Evolutionary conservation across 129 eudicot genomes (phyloP), one percentile per base, ranked within the genome.

Genomic region (Pulicaria dysenterica): DNA sequence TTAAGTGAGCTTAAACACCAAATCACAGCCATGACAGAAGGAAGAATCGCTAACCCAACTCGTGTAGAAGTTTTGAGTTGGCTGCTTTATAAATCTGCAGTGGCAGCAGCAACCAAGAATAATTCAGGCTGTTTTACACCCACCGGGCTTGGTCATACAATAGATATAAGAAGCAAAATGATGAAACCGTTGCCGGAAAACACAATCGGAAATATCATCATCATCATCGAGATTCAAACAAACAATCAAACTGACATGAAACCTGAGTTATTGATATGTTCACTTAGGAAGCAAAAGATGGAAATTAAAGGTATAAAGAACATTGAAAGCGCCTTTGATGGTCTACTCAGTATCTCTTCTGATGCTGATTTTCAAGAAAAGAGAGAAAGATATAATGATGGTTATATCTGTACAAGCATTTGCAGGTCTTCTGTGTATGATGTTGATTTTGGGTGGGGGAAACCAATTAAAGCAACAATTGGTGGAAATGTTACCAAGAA

Each of bases 361-460:
- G 6, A 5, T 0, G 15, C 9, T 8, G 64, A 37, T 36, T 3
- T 58, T 0, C 16, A 58, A 58, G 16, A 58, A 6, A 43, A 58
- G 64, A 42, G 37, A 37, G 37, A 4, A 5, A 58, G 43, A 36
- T 4, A 4, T 1, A 17, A 10, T 36, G 42, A 4, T 5, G 36
- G 43, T 36, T 58, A 58, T 10, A 8, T 36, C 3, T 58, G 64
- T 58, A 10, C 64, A 12, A 58, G 64, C 16, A 1, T 58, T 4
- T 36, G 43, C 37, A 5, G 64, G 8, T 36, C 42, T 36, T 4
- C 43, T 11, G 8, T 6, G 3, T 58, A 58, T 58, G 64, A 37
- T 16, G 37, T 58, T 1, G 64, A 58, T 36, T 58, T 58, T 10
- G 64, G 64, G 44, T 58, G 64, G 64, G 64, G 64, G 11, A 58